These are phyloP conservation scores for Fusarium oligoseptatum DNA, from an alignment of 2,329 filamentous ascomycete genomes.

Conservation along the genomic window DNA sequence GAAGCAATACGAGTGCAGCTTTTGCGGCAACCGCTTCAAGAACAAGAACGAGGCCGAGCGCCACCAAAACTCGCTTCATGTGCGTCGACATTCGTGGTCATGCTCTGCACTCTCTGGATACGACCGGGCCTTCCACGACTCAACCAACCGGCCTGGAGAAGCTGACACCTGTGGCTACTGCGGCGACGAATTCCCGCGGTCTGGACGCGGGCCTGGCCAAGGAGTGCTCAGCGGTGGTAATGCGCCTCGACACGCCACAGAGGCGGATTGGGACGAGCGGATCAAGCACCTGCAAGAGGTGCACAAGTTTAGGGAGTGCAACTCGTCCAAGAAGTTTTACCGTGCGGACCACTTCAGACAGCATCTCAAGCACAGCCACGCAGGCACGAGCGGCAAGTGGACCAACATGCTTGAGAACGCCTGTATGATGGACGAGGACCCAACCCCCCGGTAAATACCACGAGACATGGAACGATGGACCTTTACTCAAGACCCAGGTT, in stretches of 20 bases:
- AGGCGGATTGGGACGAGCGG: slow-evolving; percentile 89
- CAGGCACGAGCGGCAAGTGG: slow-evolving; percentile 97
- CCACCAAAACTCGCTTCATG: slow-evolving; percentile 94
- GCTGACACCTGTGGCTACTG: slow-evolving; percentile 94
- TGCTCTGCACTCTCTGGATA: slow-evolving; percentile 86
- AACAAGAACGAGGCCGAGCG: slow-evolving; percentile 99
- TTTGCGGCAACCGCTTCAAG: slow-evolving; percentile 96
- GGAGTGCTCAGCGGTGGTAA: slow-evolving; percentile 53
- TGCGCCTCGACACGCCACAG: slow-evolving; percentile 68
- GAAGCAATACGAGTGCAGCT: slow-evolving; percentile 95
- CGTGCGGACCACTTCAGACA: slow-evolving; percentile 98
- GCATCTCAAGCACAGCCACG: slow-evolving; percentile 97
- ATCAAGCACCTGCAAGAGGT: slow-evolving; percentile 89
- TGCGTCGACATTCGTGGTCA: slow-evolving; percentile 95
- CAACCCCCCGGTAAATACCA: slow-evolving; percentile 48
- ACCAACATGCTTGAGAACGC: slow-evolving; percentile 98
- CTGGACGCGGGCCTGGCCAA: slow-evolving; percentile 56
- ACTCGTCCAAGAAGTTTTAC: slow-evolving; percentile 98
- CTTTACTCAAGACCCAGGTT: slow-evolving; percentile 1
- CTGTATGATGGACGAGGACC: slow-evolving; percentile 91
- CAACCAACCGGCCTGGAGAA: slow-evolving; percentile 73
- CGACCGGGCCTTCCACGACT: slow-evolving; percentile 89
- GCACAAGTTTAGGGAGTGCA: slow-evolving; percentile 98
- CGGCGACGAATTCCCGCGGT: slow-evolving; percentile 84
- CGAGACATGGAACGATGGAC: slow-evolving; percentile 1